Evolutionary conservation across 2,329 filamentous ascomycete genomes (phyloP).

Genomic region (Aureobasidium subglaciale): DNA sequence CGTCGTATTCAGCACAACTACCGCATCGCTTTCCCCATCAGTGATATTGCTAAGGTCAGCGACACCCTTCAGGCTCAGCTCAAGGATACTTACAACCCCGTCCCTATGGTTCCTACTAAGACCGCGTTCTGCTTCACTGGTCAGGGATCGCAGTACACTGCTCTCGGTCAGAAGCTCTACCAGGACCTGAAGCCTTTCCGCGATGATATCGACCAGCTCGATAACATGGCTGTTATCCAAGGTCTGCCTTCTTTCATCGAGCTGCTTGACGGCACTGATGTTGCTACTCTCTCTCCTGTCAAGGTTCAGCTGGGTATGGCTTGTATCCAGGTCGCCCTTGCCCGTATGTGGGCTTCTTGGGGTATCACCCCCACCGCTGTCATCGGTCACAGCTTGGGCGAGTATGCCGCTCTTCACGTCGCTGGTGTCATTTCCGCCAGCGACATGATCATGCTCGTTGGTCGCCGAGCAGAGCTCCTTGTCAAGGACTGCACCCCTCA

Average conservation of each 20-base stretch:
- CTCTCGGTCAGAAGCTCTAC: constrained; percentile 44
- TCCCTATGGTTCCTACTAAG: constrained; percentile 47
- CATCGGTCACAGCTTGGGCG: constrained; percentile 57
- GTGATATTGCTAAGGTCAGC: constrained; percentile 41
- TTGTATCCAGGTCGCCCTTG: constrained; percentile 46
- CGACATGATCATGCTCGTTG: constrained; percentile 67
- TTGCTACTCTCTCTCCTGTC: constrained; percentile 43
- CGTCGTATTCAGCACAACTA: constrained; percentile 49
- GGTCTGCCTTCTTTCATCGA: constrained; percentile 44
- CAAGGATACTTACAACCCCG: constrained; percentile 44
- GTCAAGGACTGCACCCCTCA: constrained; percentile 57
- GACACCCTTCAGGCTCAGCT: constrained; percentile 40
- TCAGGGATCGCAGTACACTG: constrained; percentile 47
- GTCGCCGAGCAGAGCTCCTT: constrained; percentile 58
- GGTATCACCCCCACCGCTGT: constrained; percentile 48
- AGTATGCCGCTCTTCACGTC: constrained; percentile 65
- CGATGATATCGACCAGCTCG: constrained; percentile 43
- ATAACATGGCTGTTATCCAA: constrained; percentile 41
- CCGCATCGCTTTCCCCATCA: constrained; percentile 41
- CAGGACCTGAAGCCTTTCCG: constrained; percentile 42
- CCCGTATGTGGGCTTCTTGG: constrained; percentile 48
- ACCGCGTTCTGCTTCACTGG: constrained; percentile 47
- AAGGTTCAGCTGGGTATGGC: constrained; percentile 48
- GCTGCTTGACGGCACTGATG: constrained; percentile 42
- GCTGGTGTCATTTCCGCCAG: constrained; percentile 64